phyloP scores from a whole-genome alignment of 257 asterid species.

The Solanum peruvianum region DNA sequence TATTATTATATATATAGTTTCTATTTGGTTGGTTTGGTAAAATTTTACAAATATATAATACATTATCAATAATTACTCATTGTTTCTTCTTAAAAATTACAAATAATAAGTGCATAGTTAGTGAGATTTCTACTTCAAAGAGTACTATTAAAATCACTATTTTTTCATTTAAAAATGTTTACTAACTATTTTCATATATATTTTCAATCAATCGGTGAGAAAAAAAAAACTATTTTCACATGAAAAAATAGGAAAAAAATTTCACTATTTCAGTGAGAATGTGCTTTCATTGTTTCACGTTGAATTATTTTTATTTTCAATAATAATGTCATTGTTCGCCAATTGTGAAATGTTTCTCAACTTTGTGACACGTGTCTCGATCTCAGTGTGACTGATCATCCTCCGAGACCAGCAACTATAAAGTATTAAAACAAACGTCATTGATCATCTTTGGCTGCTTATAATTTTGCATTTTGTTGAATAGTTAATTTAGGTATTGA shows the following conservation, averaged over 20 bases:
- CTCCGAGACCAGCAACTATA: neutral
- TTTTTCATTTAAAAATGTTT: neutral
- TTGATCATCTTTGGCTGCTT: neutral
- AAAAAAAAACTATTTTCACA: no score
- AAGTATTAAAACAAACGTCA: neutral
- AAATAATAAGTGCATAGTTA: neutral
- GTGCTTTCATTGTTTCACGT: accelerated
- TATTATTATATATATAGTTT: neutral
- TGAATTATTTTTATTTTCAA: no score
- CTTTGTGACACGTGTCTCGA: neutral
- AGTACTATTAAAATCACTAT: neutral
- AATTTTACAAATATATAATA: neutral
- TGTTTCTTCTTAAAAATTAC: neutral
- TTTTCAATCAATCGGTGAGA: neutral
- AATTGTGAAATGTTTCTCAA: neutral
- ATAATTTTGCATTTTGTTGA: neutral
- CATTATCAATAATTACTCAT: neutral
- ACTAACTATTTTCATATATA: accelerated
- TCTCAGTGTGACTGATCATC: neutral
- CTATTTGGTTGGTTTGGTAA: neutral
- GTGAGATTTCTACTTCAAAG: neutral
- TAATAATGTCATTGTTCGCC: neutral
- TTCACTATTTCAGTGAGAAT: neutral
- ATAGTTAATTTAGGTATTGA: neutral
- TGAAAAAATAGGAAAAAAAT: neutral